Percentiles rank a stretch among this genome's conserved stretches.
These are phyloP conservation scores for Voacanga thouarsii DNA, from an alignment of 257 asterid genomes.

Conservation along the genomic window DNA sequence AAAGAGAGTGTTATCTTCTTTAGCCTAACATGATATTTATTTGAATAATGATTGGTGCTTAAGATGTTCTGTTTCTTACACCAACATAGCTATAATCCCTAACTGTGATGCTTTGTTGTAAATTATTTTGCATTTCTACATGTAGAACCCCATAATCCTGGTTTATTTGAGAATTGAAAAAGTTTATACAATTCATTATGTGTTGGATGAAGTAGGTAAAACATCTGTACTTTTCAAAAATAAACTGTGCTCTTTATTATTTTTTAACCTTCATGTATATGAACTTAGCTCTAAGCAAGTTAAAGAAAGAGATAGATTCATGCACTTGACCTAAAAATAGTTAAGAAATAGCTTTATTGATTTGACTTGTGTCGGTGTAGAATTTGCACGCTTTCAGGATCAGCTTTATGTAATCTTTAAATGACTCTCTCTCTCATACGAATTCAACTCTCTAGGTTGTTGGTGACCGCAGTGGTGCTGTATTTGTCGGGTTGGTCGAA, in stretches of 20 bases:
- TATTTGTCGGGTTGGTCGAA: slow-evolving; percentile 94
- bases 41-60: not conserved
- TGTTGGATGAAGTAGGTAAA: not conserved
- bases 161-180: not conserved
- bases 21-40: not conserved
- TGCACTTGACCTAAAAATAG: not conserved
- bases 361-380: not conserved
- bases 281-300: not conserved
- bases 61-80: not conserved
- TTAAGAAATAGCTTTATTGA: not conserved
- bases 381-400: not conserved
- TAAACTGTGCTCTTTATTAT: not conserved
- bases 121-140: too few relatives aligned
- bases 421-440: not conserved
- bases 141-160: too few relatives aligned
- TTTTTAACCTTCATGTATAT: not conserved
- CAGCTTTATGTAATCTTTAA: not conserved
- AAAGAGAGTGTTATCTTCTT: not conserved
- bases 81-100: too few relatives aligned
- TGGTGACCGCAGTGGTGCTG: slow-evolving; percentile 83
- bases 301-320: not conserved
- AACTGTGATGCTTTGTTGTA: not conserved
- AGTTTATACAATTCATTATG: not conserved
- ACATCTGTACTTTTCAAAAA: too few relatives aligned
- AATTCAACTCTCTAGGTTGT: slow-evolving; percentile 56